Conservation (phyloP, 805 yeast genomes). For the Sugiyamaella marilandica region DNA sequence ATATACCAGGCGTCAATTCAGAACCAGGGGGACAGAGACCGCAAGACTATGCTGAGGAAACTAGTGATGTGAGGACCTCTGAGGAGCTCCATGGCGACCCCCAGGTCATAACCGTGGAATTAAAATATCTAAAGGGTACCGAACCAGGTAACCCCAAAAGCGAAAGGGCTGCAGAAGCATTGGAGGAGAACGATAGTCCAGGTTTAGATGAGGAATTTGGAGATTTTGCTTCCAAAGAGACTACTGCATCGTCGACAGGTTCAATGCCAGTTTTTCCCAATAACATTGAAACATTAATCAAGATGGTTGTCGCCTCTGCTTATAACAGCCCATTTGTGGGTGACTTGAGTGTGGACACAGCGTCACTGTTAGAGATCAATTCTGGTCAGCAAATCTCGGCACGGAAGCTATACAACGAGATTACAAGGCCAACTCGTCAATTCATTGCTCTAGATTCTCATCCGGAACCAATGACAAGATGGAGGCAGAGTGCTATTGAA, state of each 20-base stretch:
- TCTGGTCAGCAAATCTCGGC: background rate
- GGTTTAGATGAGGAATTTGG: background rate
- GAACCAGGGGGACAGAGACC: background rate
- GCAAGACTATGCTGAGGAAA: background rate
- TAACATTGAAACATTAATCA: background rate
- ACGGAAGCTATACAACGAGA: conserved; percentile 19
- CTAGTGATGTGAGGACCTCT: background rate
- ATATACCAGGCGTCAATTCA: background rate
- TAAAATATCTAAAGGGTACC: background rate
- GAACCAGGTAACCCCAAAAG: no score
- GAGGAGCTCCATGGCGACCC: background rate
- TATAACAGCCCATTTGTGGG: background rate
- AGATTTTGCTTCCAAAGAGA: background rate
- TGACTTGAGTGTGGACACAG: background rate
- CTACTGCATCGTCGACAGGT: background rate
- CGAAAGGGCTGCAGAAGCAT: no score
- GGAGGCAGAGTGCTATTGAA: conserved; percentile 14
- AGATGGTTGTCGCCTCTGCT: background rate
- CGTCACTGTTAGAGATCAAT: background rate
- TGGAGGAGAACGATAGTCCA: no score
- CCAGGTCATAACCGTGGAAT: background rate
- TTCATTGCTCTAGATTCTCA: conserved; percentile 18
- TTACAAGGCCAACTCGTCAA: conserved; percentile 26
- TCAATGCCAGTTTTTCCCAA: background rate
- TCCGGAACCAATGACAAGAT: conserved; percentile 17